Evolutionary conservation across 1,284 basidiomycete genomes (phyloP), one percentile per base, ranked within the genome.

Genomic region (Tylopilus sp.): DNA sequence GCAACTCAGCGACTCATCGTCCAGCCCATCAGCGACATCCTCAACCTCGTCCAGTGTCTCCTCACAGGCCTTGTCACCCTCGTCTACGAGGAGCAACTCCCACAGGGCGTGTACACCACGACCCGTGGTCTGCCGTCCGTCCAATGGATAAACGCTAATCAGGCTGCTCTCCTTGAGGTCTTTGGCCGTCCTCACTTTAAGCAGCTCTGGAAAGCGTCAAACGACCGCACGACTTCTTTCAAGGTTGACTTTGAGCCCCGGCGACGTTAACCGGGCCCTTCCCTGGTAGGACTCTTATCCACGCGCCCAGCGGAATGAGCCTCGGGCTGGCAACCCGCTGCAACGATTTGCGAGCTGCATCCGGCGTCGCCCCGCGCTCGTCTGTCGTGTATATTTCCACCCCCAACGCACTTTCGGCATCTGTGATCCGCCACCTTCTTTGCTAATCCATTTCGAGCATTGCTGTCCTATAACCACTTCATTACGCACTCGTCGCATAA

Each of bases 11-110:
- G 88, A 41, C 86, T 88, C 71, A 84, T 86, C 64, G 84, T 86
- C 51, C 82, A 83, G 37, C 86, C 88, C 46, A 80, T 91, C 69
- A 83, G 80, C 69, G 88, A 90, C 72, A 84, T 90, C 61, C 76
- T 91, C 56, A 81, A 83, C 68, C 78, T 91, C 56, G 72, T 91
- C 36, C 88, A 91, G 64, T 91, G 88, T 65, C 81, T 91, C 40
- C 80, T 91, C 62, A 90, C 89, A 42, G 89, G 89, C 58, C 74
- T 91, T 61, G 80, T 91, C 65, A 86, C 87, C 48, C 75, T 90
- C 56, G 80, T 84, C 58, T 85, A 85, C 64, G 87, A 90, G 63
- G 88, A 90, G 65, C 76, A 80, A 56, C 74, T 85, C 14, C 79
- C 82, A 14, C 75, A 85, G 66, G 86, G 84, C 32, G 64, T 80